Evolutionary conservation across 352 stramenopile species (phyloP).

Genomic region (Globisporangium cystogenes): DNA sequence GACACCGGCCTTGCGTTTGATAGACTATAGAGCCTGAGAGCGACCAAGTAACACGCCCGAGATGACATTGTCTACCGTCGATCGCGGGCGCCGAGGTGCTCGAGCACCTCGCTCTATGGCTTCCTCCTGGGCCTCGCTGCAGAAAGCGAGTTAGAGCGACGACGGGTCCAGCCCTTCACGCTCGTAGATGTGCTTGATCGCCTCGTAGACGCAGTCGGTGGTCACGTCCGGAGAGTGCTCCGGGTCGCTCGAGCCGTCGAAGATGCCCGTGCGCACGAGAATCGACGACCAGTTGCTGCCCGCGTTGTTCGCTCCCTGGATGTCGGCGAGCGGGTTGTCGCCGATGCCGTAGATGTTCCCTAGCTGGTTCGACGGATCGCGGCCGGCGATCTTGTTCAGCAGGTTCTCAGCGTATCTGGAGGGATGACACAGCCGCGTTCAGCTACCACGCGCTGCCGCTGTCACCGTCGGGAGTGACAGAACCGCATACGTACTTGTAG

Average conservation of each 20-base stretch:
- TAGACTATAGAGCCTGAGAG: background rate
- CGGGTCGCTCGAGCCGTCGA: conserved; percentile 48
- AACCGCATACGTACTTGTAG: conserved; percentile 82
- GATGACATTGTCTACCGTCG: background rate
- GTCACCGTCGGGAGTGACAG: too few relatives aligned
- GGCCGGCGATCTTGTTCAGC: conserved; percentile 47
- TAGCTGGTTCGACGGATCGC: conserved; percentile 28
- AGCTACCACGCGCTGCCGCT: background rate
- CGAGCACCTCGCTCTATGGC: conserved; percentile 1
- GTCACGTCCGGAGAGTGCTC: conserved; percentile 63
- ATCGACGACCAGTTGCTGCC: conserved; percentile 80
- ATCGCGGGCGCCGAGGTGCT: background rate
- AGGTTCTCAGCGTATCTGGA: conserved; percentile 63
- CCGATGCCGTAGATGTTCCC: conserved; percentile 84
- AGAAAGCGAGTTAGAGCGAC: conserved; percentile 17
- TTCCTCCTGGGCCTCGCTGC: background rate
- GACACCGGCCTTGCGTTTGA: background rate
- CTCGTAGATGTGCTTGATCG: conserved; percentile 73
- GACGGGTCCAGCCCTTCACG: conserved; percentile 37
- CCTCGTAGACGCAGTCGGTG: conserved; percentile 62
- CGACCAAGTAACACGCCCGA: background rate
- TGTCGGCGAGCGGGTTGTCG: conserved; percentile 85
- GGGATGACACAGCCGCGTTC: background rate
- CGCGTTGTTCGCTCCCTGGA: conserved; percentile 84
- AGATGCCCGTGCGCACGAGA: conserved; percentile 86